phyloP scores from a whole-genome alignment of 192 early-diverging fungal genomes.

The Geosiphon pyriformis region DNA sequence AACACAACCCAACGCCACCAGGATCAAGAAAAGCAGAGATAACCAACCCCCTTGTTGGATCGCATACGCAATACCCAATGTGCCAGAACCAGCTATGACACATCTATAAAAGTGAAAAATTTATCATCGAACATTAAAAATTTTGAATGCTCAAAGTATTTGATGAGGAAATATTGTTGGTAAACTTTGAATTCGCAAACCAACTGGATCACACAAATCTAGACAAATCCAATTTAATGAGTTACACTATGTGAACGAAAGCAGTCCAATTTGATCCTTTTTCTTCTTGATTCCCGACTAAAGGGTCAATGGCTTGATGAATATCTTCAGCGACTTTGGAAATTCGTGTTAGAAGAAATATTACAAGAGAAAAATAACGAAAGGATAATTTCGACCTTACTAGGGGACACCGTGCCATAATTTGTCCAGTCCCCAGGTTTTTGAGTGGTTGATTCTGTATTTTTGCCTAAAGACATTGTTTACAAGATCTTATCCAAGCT shows the following conservation, averaged over 20 bases:
- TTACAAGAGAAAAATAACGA: neutral
- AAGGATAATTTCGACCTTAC: no score
- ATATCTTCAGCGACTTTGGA: no score
- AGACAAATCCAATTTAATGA: neutral
- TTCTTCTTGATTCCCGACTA: neutral
- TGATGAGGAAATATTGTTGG: neutral
- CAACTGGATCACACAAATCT: neutral
- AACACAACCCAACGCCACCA: constrained; percentile 60
- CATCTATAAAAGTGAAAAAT: constrained; percentile 31
- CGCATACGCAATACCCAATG: constrained; percentile 52
- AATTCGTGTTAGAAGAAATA: neutral
- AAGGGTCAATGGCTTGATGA: neutral
- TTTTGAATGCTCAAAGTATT: neutral
- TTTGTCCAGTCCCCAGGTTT: neutral
- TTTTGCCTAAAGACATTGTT: no score
- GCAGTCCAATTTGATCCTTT: constrained; percentile 23
- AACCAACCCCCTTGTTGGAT: constrained; percentile 73
- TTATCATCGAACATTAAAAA: no score
- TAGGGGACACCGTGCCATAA: neutral
- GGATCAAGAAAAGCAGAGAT: constrained; percentile 59
- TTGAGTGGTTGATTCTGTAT: no score
- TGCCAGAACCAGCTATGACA: constrained; percentile 59
- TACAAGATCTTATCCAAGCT: no score
- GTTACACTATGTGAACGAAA: constrained; percentile 18
- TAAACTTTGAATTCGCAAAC: neutral